Evolutionary conservation across 345 rosid species (phyloP), one percentile per base, ranked within the genome.

Genomic region (Syzygium grande): DNA sequence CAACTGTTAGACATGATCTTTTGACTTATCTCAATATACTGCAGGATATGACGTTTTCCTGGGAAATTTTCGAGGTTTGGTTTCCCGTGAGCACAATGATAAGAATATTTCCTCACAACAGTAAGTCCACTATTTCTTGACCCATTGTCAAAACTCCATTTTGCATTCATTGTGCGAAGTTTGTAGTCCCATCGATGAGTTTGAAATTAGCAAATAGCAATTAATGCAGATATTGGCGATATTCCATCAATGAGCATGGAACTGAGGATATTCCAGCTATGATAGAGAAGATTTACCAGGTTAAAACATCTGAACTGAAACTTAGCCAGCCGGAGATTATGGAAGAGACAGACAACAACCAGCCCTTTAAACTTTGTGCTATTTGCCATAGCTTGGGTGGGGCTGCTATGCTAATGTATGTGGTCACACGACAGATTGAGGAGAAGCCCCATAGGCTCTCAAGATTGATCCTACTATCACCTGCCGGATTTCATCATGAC

Each of bases 381-480:
- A 86, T 98, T 91, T 93, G 95, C 90, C 99, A 98, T 88, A 98
- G 99, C 91, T 89, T 98, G 92, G 99, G 99, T 52, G 99, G 99
- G 89, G 99, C 99, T 86, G 99, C 92, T 86, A 94, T 98, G 89
- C 89, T 96, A 83, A 96, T 95, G 97, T 94, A 96, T 52, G 93
- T 94, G 56, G 89, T 96, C 87, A 94, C 95, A 16, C 92, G 90
- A 87, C 93, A 86, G 79, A 94, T 96, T 19, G 94, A 94, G 88
- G 93, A 93, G 93, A 96, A 94, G 90, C 97, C 98, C 5, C 99
- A 96, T 88, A 89, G 99, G 87, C 96, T 98, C 27, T 96, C 98
- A 27, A 92, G 97, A 88, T 88, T 98, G 89, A 90, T 96, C 87
- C 89, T 96, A 86, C 88, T 98, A 61, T 98, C 99, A 38, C 99